Evolutionary conservation across 2,329 filamentous ascomycete species (phyloP).

Genomic region (Botrytis fragariae): DNA sequence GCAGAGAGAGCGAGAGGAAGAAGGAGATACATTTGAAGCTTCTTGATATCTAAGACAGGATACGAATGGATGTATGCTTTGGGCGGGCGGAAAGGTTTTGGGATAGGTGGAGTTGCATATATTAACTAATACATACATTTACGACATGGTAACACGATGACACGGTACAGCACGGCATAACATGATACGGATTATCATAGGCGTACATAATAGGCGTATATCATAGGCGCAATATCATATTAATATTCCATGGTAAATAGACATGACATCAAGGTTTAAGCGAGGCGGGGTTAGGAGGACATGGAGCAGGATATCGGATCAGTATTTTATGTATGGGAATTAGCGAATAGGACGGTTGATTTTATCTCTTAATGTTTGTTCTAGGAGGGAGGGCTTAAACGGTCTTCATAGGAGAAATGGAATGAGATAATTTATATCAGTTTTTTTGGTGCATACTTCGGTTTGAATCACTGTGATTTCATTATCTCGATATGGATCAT

Average conservation of each 20-base stretch:
- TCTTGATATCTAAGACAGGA: neutral
- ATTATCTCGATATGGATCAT: neutral
- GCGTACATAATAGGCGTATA: neutral
- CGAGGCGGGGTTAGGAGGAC: neutral
- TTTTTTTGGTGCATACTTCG: neutral
- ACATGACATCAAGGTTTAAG: neutral
- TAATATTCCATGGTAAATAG: neutral
- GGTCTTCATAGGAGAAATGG: neutral
- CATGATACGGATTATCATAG: neutral
- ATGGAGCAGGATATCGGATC: neutral
- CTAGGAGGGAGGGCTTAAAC: neutral
- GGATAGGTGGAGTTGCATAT: neutral
- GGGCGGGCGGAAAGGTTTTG: neutral
- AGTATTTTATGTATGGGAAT: neutral
- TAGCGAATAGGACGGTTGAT: neutral
- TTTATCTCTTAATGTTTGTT: neutral
- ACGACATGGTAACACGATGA: neutral
- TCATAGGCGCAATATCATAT: neutral
- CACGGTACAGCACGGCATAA: neutral
- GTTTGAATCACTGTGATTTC: neutral
- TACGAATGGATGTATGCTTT: neutral
- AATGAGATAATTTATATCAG: neutral
- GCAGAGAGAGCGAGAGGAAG: neutral
- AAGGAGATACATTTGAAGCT: constrained; percentile 1
- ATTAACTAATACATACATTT: neutral